A percentile compares a stretch with the other conserved stretches of the same genome.
phyloP scores from a whole-genome alignment of 768 basidiomycete genomes.

The Lentinula guzmanii region DNA sequence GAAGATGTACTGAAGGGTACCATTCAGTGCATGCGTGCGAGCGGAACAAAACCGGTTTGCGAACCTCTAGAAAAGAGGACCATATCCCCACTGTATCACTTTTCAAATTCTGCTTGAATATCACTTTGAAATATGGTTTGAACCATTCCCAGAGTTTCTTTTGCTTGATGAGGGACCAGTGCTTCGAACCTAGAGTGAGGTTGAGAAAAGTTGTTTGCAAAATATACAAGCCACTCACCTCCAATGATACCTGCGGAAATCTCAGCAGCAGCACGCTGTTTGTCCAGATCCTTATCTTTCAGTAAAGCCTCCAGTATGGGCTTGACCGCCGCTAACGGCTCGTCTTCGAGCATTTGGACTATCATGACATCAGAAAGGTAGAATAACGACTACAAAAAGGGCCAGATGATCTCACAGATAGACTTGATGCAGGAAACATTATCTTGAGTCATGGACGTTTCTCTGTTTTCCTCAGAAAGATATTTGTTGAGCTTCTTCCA shows the following conservation, averaged over 20 bases:
- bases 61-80: constrained; percentile 74
- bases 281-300: constrained; percentile 65
- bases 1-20: constrained; percentile 57
- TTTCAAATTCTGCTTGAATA: constrained; percentile 68
- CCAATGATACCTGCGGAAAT: constrained; percentile 68
- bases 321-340: constrained; percentile 56
- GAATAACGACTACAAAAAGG: background rate
- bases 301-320: constrained; percentile 62
- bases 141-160: constrained; percentile 77
- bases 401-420: constrained; percentile 46
- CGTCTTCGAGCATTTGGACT: constrained; percentile 79
- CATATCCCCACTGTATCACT: constrained; percentile 77
- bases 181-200: constrained; percentile 61
- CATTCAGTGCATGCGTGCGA: background rate
- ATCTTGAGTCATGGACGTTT: constrained; percentile 58
- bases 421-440: constrained; percentile 71
- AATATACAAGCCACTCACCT: constrained; percentile 28
- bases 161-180: constrained; percentile 77
- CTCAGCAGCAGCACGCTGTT: constrained; percentile 85
- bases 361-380: constrained; percentile 8
- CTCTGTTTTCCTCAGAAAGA: constrained; percentile 75
- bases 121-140: constrained; percentile 53
- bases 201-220: background rate
- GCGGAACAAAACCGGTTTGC: constrained; percentile 1
- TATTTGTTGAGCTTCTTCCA: constrained; percentile 67